These are phyloP conservation scores for Yamadazyma blattariae DNA, from an alignment of 1,139 yeast genomes.

Conservation along the genomic window DNA sequence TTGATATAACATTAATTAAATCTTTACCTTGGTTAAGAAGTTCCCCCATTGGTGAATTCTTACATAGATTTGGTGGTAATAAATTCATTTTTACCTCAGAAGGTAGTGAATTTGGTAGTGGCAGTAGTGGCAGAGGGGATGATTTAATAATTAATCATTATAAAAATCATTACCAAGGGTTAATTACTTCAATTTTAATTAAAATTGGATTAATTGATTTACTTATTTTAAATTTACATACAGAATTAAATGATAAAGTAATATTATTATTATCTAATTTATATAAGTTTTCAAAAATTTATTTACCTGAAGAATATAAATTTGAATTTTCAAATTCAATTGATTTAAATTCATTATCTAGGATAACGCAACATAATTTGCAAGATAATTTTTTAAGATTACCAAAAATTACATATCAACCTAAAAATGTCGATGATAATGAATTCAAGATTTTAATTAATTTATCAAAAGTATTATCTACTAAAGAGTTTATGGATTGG, in stretches of 20 bases:
- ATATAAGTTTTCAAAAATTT: conserved; percentile 49
- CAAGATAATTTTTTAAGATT: conserved; percentile 1
- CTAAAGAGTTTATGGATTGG: conserved; percentile 85
- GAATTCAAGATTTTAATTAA: conserved; percentile 65
- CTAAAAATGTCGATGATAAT: conserved; percentile 53
- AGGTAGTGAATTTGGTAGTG: too few species aligned
- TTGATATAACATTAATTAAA: conserved; percentile 63
- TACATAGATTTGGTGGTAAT: conserved; percentile 14
- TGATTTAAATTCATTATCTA: conserved; percentile 11
- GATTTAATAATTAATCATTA: conserved; percentile 21
- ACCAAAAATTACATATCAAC: conserved; percentile 1
- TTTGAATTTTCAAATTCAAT: conserved; percentile 12
- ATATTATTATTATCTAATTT: conserved; percentile 63
- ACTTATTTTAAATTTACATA: conserved; percentile 48
- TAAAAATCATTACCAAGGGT: conserved; percentile 60
- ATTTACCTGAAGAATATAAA: conserved; percentile 45
- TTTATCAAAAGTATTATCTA: conserved; percentile 68
- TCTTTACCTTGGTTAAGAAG: conserved; percentile 57
- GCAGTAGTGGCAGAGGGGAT: background rate
- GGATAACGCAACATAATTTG: conserved; percentile 12
- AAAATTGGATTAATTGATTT: conserved; percentile 54
- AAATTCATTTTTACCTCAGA: conserved; percentile 5
- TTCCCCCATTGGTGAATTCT: conserved; percentile 31
- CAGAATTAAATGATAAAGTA: conserved; percentile 49
- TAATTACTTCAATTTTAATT: conserved; percentile 51